Evolutionary conservation across 1,284 basidiomycete genomes (phyloP).

Genomic region (Coniophora puteana): DNA sequence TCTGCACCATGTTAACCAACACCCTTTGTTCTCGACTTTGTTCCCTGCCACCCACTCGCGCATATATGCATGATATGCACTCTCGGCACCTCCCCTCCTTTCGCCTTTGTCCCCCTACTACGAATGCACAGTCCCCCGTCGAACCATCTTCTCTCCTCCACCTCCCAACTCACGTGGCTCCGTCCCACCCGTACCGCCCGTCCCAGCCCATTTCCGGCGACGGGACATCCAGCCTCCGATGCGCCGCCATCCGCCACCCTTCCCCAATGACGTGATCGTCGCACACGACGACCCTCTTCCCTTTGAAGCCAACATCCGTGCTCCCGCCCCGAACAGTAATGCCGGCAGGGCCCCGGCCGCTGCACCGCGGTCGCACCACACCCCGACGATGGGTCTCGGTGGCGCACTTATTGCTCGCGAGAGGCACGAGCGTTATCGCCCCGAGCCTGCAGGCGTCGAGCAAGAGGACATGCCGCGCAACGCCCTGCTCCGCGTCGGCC

Average conservation of each 20-base stretch:
- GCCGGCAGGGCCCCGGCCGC: constrained; percentile 22
- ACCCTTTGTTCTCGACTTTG: too few relatives aligned
- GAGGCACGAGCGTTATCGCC: constrained; percentile 29
- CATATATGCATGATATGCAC: too few relatives aligned
- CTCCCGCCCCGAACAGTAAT: constrained; percentile 14
- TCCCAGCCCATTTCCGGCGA: constrained; percentile 30
- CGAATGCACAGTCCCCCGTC: constrained; percentile 9
- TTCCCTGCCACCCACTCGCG: too few relatives aligned
- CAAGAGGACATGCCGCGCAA: too few relatives aligned
- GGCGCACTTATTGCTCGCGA: constrained; percentile 56
- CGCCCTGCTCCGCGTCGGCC: too few relatives aligned
- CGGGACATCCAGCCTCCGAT: too few relatives aligned
- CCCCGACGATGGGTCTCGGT: constrained; percentile 59
- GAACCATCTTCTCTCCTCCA: constrained; percentile 43
- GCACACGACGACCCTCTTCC: constrained; percentile 39
- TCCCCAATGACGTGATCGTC: constrained; percentile 28
- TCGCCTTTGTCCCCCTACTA: too few relatives aligned
- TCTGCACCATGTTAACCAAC: too few relatives aligned
- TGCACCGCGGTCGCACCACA: constrained; percentile 49
- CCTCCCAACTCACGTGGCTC: constrained; percentile 29
- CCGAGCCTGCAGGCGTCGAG: constrained; percentile 1
- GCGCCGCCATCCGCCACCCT: constrained; percentile 18
- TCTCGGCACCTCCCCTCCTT: too few relatives aligned
- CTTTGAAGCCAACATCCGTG: constrained; percentile 35
- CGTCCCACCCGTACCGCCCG: constrained; percentile 36